Conservation (phyloP, 1,284 basidiomycete genomes). For the Ustilago esculenta region DNA sequence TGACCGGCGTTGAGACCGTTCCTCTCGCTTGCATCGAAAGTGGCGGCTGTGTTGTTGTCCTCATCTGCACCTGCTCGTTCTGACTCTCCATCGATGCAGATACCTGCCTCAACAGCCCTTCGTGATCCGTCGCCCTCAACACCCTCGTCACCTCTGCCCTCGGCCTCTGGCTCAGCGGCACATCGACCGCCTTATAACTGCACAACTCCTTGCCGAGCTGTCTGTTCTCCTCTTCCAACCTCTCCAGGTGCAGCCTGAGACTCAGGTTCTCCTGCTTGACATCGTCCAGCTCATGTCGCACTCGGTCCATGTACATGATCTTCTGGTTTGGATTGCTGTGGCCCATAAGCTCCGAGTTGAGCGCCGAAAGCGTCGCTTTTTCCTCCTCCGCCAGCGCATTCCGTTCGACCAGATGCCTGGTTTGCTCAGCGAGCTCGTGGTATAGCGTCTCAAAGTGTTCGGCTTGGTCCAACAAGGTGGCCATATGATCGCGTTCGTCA, state of each 20-base stretch:
- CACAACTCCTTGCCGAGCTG: conserved; percentile 21
- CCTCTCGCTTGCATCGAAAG: background rate
- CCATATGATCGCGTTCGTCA: conserved; percentile 36
- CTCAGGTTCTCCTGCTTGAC: conserved; percentile 29
- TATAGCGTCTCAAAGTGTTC: conserved; percentile 30
- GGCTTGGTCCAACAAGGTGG: conserved; percentile 23
- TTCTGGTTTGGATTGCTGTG: conserved; percentile 48
- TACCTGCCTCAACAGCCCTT: conserved; percentile 27
- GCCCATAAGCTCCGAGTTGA: conserved; percentile 39
- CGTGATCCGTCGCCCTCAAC: conserved; percentile 20
- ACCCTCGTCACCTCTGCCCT: conserved; percentile 35
- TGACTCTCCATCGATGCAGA: conserved; percentile 14
- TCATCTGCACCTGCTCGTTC: background rate
- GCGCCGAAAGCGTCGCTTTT: conserved; percentile 22
- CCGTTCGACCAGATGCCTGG: conserved; percentile 33
- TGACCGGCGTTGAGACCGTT: conserved; percentile 13
- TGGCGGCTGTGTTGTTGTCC: background rate
- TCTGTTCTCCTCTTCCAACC: conserved; percentile 13
- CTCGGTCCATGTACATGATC: conserved; percentile 47
- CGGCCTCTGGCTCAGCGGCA: conserved; percentile 35
- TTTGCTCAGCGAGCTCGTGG: conserved; percentile 32
- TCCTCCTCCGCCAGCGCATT: conserved; percentile 38
- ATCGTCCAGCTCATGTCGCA: conserved; percentile 35
- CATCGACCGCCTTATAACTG: conserved; percentile 35
- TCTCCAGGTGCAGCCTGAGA: conserved; percentile 26